A percentile compares a stretch with the other conserved stretches of the same genome.
Conservation (phyloP, 805 yeast genomes). For the Blastobotrys robertii region DNA sequence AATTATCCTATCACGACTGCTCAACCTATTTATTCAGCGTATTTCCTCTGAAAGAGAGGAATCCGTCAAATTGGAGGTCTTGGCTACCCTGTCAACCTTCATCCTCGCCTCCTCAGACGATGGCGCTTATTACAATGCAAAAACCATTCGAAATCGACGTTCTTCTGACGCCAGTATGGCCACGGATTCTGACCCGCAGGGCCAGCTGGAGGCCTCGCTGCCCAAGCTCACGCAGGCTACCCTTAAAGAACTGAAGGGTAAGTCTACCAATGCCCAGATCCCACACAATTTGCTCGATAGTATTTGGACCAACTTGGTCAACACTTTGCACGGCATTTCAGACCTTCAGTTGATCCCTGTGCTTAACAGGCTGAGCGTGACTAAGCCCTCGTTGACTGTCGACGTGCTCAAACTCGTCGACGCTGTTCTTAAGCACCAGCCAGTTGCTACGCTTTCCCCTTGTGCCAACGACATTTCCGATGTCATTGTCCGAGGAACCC, state of each 20-base stretch:
- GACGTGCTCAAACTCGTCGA: constrained; percentile 12
- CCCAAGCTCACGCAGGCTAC: constrained; percentile 3
- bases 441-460: constrained; percentile 4
- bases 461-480: constrained; percentile 18
- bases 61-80: constrained; percentile 41
- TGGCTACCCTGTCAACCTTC: constrained; percentile 36
- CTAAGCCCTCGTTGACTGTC: constrained; percentile 7
- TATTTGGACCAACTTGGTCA: constrained; percentile 6
- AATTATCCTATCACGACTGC: constrained; percentile 20
- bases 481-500: constrained; percentile 25
- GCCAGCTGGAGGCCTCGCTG: constrained; percentile 3
- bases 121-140: constrained; percentile 28
- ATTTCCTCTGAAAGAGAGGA: constrained; percentile 26
- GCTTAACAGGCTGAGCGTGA: constrained; percentile 3
- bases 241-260: constrained; percentile 5
- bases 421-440: constrained; percentile 7
- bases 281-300: constrained; percentile 5
- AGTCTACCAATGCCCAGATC: constrained; percentile 3
- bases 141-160: constrained; percentile 12
- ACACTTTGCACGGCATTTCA: constrained; percentile 4
- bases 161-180: constrained; percentile 21
- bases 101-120: constrained; percentile 33
- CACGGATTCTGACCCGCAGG: constrained; percentile 17
- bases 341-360: constrained; percentile 5
- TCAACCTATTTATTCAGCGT: constrained; percentile 37